Evolutionary conservation across 345 rosid species (phyloP), one percentile per base, ranked within the genome.

Genomic region (Lepidium africanum): DNA sequence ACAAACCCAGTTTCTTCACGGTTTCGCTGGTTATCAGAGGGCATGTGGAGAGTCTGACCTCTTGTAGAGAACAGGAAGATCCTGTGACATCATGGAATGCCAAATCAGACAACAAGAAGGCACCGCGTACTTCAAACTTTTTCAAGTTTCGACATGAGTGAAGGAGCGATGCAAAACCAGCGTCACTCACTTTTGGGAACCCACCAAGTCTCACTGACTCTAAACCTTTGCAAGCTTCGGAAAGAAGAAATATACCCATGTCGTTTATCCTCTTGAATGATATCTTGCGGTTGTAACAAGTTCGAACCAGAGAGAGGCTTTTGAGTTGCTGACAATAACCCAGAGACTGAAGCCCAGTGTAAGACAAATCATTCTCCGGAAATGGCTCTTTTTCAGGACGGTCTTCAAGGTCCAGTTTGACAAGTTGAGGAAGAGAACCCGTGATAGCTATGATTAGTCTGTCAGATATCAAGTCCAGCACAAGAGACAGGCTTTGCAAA

Each of bases 341-440:
- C 30, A 88, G 60, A 37, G 63, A 62, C 76, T 83, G 91, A 65
- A 88, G 76, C 33, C 95, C 91, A 2, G 30, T 32, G 57, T 84
- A 76, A 11, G 89, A 83, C 77, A 88, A 71, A 76, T 88, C 89
- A 17, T 11, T 41, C 32, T 62, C 54, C 0, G 69, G 71, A 58
- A 23, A 33, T 9, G 83, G 83, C 50, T 80, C 86, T 59, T 54
- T 72, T 25, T 58, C 53, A 42, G 91, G 89, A 72, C 83, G 79
- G 58, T 88, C 95, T 76, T 84, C 84, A n/a, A 88, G 87, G 68
- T 84, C 85, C 54, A 88, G 67, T 64, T 82, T 86, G 40, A 83
- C 70, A 55, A 88, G 73, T 57, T 46, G 52, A 60, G 91, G 84
- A 53, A 88, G 77, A 64, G 63, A 58, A 25, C 39, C 58, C 15